Conservation (phyloP, 73 alveolate genomes). For the Tetrahymena elliotti region DNA sequence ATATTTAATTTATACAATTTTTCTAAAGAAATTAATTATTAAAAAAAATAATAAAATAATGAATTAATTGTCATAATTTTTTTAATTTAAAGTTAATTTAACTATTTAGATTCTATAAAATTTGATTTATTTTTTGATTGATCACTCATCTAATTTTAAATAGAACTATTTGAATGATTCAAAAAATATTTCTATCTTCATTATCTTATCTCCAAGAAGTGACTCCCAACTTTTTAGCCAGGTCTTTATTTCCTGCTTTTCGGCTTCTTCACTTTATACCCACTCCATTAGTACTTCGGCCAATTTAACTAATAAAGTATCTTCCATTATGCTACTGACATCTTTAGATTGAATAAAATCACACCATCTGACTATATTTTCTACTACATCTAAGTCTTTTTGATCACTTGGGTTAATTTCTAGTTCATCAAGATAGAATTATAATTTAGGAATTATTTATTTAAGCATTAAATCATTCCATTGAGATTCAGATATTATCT, state of each 20-base stretch:
- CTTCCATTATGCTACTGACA: neutral
- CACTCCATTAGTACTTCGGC: neutral
- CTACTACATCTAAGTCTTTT: neutral
- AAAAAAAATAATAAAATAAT: no score
- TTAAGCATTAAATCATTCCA: neutral
- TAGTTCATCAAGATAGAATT: neutral
- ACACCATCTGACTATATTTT: neutral
- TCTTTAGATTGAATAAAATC: neutral
- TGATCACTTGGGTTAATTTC: neutral
- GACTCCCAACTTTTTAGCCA: neutral
- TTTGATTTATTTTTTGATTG: neutral
- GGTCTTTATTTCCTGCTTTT: neutral
- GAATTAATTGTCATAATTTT: neutral
- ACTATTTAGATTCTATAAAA: neutral
- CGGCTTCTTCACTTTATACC: neutral
- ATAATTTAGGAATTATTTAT: neutral
- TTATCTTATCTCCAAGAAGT: neutral
- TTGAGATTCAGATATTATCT: neutral
- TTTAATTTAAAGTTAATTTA: neutral
- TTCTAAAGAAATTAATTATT: no score
- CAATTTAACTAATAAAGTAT: neutral
- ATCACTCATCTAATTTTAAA: neutral
- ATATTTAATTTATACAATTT: no score
- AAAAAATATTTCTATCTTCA: neutral
- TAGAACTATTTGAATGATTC: neutral